phyloP scores from a whole-genome alignment of 2,329 filamentous ascomycete genomes.

The Westerdykella ornata region DNA sequence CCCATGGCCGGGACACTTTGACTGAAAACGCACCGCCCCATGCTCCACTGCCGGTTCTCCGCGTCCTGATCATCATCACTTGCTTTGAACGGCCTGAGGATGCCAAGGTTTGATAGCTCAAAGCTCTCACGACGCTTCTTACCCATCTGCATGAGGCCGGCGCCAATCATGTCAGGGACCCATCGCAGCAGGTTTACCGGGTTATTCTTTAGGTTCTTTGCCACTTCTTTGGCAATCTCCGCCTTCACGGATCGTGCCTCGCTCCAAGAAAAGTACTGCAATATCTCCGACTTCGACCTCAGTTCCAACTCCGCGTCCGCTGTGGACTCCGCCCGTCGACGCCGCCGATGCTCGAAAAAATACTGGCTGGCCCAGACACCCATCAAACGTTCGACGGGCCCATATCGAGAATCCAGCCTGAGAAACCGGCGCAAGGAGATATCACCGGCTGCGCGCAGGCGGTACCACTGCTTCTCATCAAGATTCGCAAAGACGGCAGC shows the following conservation, averaged over 20 bases:
- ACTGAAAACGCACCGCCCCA: constrained; percentile 42
- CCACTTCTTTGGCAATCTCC: constrained; percentile 10
- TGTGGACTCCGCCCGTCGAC: background rate
- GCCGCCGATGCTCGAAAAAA: background rate
- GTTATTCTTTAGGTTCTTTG: constrained; percentile 25
- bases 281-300: too few relatives aligned
- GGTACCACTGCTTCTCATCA: constrained; percentile 24
- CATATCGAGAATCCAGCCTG: constrained; percentile 8
- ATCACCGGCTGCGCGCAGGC: constrained; percentile 29
- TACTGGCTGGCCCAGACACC: constrained; percentile 7
- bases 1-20: constrained; percentile 40
- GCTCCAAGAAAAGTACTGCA: constrained; percentile 14
- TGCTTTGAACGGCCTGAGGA: constrained; percentile 17
- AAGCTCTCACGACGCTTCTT: constrained; percentile 35
- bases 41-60: constrained; percentile 12
- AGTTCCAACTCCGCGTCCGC: background rate
- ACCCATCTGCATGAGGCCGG: constrained; percentile 37
- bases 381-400: constrained; percentile 1
- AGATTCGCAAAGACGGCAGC: constrained; percentile 32
- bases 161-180: constrained; percentile 36
- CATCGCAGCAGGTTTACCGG: constrained; percentile 37
- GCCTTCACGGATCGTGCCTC: constrained; percentile 14
- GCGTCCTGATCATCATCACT: constrained; percentile 1
- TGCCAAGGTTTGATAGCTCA: constrained; percentile 45
- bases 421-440: constrained; percentile 39